Evolutionary conservation across 108 stramenopile species (phyloP).

Genomic region (Pseudonitzschia multiseries): DNA sequence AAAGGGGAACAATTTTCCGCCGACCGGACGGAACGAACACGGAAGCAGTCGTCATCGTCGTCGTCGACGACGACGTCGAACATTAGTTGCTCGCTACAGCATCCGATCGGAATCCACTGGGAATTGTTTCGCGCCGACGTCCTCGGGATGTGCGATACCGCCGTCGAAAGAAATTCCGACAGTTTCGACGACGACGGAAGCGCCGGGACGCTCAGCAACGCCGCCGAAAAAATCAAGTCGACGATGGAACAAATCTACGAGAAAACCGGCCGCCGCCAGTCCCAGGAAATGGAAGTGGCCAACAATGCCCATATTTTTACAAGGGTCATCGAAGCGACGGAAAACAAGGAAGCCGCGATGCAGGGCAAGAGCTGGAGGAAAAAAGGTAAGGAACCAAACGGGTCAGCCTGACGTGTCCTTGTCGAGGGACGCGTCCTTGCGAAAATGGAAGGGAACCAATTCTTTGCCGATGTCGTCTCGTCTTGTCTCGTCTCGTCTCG

Average conservation of each 20-base stretch:
- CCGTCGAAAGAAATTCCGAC: slow-evolving; percentile 47
- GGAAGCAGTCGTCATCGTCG: not conserved
- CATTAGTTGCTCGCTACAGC: slow-evolving; percentile 38
- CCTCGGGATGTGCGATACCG: slow-evolving; percentile 69
- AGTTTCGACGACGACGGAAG: slow-evolving; percentile 26
- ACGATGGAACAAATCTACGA: slow-evolving; percentile 63
- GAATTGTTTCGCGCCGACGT: slow-evolving; percentile 67
- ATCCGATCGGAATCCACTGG: slow-evolving; percentile 75
- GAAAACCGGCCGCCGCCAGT: slow-evolving; percentile 53
- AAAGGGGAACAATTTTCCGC: slow-evolving; percentile 29
- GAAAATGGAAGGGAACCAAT: too few species aligned
- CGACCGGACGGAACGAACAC: not conserved
- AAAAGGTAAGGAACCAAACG: slow-evolving; percentile 31
- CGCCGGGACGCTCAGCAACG: slow-evolving; percentile 53
- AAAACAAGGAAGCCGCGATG: slow-evolving; percentile 74
- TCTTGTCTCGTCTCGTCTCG: too few species aligned
- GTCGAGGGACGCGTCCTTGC: too few species aligned
- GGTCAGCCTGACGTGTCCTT: too few species aligned
- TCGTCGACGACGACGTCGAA: slow-evolving; percentile 28
- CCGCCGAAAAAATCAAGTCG: slow-evolving; percentile 64
- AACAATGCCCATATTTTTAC: slow-evolving; percentile 60
- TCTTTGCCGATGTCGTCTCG: too few species aligned
- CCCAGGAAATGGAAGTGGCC: slow-evolving; percentile 55
- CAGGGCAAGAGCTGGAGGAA: slow-evolving; percentile 59
- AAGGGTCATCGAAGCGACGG: slow-evolving; percentile 36